Conservation (phyloP, 2,329 filamentous ascomycete species). For the Diaporthe batatas region DNA sequence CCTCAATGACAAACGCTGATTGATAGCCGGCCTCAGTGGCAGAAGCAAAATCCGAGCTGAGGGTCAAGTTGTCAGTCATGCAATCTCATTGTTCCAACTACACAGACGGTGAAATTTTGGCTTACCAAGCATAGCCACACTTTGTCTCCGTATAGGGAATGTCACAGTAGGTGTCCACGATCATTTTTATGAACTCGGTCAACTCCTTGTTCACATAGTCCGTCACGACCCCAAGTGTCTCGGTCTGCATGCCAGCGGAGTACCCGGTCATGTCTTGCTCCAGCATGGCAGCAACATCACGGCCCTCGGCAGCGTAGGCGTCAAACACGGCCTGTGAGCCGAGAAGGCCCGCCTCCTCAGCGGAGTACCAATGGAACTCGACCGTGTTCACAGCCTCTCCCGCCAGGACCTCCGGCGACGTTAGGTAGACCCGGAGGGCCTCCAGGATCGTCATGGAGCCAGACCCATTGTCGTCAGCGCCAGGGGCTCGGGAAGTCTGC, state of each 20-base stretch:
- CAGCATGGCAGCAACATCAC: slow-evolving; percentile 57
- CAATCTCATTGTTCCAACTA: too few relatives aligned
- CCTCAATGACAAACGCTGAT: slow-evolving; percentile 7
- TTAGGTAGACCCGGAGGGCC: slow-evolving; percentile 78
- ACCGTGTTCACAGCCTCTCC: slow-evolving; percentile 79
- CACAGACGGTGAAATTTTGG: slow-evolving; percentile 69
- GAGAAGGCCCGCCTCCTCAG: slow-evolving; percentile 80
- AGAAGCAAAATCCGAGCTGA: slow-evolving; percentile 17
- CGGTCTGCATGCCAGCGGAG: slow-evolving; percentile 46
- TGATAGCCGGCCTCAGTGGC: slow-evolving; percentile 23
- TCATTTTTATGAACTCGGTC: slow-evolving; percentile 53
- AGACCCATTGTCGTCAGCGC: slow-evolving; percentile 82
- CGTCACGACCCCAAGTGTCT: slow-evolving; percentile 55
- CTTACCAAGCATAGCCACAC: slow-evolving; percentile 87
- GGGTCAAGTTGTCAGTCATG: background rate
- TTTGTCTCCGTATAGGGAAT: slow-evolving; percentile 84
- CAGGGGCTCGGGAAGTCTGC: slow-evolving; percentile 71
- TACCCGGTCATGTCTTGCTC: slow-evolving; percentile 62
- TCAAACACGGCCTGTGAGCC: slow-evolving; percentile 71
- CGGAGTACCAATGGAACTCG: slow-evolving; percentile 72
- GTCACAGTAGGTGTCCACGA: slow-evolving; percentile 49
- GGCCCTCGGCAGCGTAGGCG: slow-evolving; percentile 50
- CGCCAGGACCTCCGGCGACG: slow-evolving; percentile 71
- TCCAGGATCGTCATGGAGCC: slow-evolving; percentile 86
- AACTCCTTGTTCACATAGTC: slow-evolving; percentile 55